Evolutionary conservation across 1,284 basidiomycete genomes (phyloP), one percentile per base, ranked within the genome.

Genomic region (Cutaneotrichosporon sp.): DNA sequence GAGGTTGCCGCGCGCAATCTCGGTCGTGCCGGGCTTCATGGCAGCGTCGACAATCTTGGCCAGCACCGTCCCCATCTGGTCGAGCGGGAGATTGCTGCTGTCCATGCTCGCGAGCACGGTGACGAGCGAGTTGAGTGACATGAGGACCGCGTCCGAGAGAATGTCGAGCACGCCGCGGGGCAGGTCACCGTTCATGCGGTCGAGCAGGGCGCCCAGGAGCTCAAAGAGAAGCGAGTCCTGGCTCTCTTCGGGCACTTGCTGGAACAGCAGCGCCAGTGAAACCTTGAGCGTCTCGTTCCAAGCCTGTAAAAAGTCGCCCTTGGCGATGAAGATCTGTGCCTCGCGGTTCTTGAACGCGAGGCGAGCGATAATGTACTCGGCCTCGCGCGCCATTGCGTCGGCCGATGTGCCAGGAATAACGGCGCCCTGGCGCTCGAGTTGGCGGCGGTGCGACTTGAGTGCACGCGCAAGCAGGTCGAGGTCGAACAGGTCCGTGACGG

Each of bases 1-100:
- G n/a, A 97, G 78, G 70, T 97, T 97, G 12, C 93, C 93, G n/a
- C 93, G 84, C n/a, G 92, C 86, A 46, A 88, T 78, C 63, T 92
- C 89, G n/a, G 86, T 81, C 4, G 84, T 86, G 52, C 86, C 87
- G 50, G 83, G 85, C 55, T 87, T 83, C 49, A 88, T 68, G 46
- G 92, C 81, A 39, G 85, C 87, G 55, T 90, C 85, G 52, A 96
- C 68, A 22, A 92, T 78, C 58, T 80, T 84, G 33, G 84, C 83
- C n/a, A 97, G 79, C 34, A 92, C 83, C 1, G 81, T 75, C 51
- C 84, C 82, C 8, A 97, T 76, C 33, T 90, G 81, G 65, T 97
- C 93, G 0, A 83, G 81, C 2, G 90, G 89, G 13, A 92, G 73
- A 12, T 84, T 84, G 8, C 83, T 79, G 1, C 79, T 75, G 54